A percentile compares a stretch with the other conserved stretches of the same genome.
These are phyloP conservation scores for Penicillium corylophilum DNA, from an alignment of 2,329 filamentous ascomycete species.

Conservation along the genomic window DNA sequence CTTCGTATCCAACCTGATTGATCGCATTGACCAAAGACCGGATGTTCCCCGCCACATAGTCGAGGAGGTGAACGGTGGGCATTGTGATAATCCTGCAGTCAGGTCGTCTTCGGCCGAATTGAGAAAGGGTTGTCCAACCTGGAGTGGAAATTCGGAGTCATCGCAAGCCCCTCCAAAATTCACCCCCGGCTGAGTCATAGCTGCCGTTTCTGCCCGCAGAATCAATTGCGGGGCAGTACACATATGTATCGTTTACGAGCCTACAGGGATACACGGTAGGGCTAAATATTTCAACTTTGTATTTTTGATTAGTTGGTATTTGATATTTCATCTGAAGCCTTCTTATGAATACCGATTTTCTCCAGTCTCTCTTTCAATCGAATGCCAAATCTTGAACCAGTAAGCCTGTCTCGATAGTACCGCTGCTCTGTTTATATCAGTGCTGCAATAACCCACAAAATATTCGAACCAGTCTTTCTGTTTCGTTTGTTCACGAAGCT, in stretches of 20 bases:
- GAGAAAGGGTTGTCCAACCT: not conserved
- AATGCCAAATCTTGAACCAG: not conserved
- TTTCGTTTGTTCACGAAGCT: not conserved
- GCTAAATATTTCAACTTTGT: not conserved
- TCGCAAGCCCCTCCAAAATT: constrained; percentile 18
- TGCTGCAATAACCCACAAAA: not conserved
- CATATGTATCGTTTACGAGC: not conserved
- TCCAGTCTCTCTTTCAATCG: not conserved
- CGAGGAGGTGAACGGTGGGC: constrained; percentile 55
- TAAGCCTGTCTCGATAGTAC: no score
- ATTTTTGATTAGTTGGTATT: not conserved
- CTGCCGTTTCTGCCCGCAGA: constrained; percentile 22
- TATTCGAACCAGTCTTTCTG: not conserved
- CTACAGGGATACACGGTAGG: not conserved
- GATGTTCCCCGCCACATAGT: constrained; percentile 96
- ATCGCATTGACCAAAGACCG: constrained; percentile 96
- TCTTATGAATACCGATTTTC: not conserved
- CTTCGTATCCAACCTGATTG: constrained; percentile 87
- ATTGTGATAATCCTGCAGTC: constrained; percentile 26
- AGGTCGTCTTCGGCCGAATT: constrained; percentile 3
- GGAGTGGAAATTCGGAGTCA: constrained; percentile 9
- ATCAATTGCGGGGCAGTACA: constrained; percentile 1
- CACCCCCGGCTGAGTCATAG: constrained; percentile 27
- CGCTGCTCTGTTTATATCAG: not conserved
- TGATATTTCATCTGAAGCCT: not conserved